Evolutionary conservation across 192 early-diverging fungal genomes (phyloP), one percentile per base, ranked within the genome.

Genomic region (Lobosporangium transversale): DNA sequence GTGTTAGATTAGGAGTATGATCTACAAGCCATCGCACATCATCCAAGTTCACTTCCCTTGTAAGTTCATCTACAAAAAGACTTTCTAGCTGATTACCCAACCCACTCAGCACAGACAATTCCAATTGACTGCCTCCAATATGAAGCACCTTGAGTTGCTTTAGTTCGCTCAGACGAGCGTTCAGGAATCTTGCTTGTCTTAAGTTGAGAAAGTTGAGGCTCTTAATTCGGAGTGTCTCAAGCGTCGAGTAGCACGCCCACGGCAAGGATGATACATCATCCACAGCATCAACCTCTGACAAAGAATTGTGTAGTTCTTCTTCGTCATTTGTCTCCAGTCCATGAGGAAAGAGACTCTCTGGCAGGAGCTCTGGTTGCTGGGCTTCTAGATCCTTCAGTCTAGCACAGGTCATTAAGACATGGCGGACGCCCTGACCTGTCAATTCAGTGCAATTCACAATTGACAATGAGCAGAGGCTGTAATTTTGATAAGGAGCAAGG

Each of bases 301-400:
- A 26, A 2, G 26, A 48, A 35, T 20, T 21, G 2, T 29, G 9
- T 4, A 5, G n/a, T 21, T 74, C 42, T 2, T 50, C 53, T 8
- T 56, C 53, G 5, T 76, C 63, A 21, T 62, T 65, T 3, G 57
- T 55, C 36, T 76, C 63, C 9, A 76, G 59, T 12, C 53, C 42
- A 10, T 62, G 73, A 14, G 73, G 73, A 30, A 76, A 76, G 35
- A 76, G 56, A 31, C 58, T 61, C 48, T 76, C 64, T 8, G 73
- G 73, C 51, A 62, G 47, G 47, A 76, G 66, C 65, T 76, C 73
- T 35, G 73, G 73, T 21, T 76, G 73, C 23, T 76, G 73, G 26
- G 62, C 55, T 10, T 66, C 73, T n/a, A 76, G 31, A 21, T 53
- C 62, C n/a, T 36, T 56, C 15, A 76, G 36, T n/a, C 50, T n/a